phyloP scores from a whole-genome alignment of 2,329 filamentous ascomycete species.

The Penicillium crustosum region DNA sequence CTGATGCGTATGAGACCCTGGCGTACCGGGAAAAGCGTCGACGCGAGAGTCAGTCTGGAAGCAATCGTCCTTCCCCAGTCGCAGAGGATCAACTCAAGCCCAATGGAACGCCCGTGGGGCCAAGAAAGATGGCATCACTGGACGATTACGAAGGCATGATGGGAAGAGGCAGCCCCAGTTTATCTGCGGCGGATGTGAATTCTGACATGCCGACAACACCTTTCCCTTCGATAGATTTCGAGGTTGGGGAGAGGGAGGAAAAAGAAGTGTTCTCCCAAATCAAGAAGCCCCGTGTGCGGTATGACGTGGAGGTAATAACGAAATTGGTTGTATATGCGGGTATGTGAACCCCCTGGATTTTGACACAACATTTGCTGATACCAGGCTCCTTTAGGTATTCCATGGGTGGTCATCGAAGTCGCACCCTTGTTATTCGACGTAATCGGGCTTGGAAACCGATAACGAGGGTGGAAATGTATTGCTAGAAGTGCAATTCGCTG shows the following conservation, averaged over 20 bases:
- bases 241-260: constrained; percentile 55
- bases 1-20: constrained; percentile 92
- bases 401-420: constrained; percentile 73
- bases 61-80: constrained; percentile 25
- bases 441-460: constrained; percentile 27
- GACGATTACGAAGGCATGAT: constrained; percentile 71
- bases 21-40: constrained; percentile 78
- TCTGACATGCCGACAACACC: constrained; percentile 25
- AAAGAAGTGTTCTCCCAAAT: constrained; percentile 80
- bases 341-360: constrained; percentile 44
- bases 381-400: constrained; percentile 62
- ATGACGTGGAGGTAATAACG: constrained; percentile 98
- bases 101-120: constrained; percentile 40
- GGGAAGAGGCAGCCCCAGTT: constrained; percentile 61
- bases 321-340: constrained; percentile 94
- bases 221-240: constrained; percentile 31
- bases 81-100: constrained; percentile 25
- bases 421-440: constrained; percentile 70
- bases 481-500: not conserved
- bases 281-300: constrained; percentile 83
- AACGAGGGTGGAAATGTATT: not conserved
- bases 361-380: constrained; percentile 10
- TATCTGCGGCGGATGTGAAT: constrained; percentile 34
- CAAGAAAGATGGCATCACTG: constrained; percentile 51
- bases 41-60: constrained; percentile 58